A percentile compares a stretch with the other conserved stretches of the same genome.
phyloP scores from a whole-genome alignment of 306 rosid genomes.

The Delonix regia region DNA sequence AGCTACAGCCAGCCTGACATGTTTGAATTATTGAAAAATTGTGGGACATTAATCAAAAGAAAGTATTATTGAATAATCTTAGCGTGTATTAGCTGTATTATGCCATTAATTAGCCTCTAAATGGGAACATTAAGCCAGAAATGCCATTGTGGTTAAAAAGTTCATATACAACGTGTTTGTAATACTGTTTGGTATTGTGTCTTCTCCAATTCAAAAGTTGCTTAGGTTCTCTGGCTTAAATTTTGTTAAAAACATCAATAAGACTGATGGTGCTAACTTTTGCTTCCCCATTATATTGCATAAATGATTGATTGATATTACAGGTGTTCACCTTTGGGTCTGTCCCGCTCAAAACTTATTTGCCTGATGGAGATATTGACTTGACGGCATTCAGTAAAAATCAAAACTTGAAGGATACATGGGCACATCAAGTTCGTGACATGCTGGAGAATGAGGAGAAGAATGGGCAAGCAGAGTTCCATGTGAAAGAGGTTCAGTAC shows the following conservation, averaged over 20 bases:
- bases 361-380: conserved; percentile 95
- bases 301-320: neutral
- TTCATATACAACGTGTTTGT: neutral
- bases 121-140: neutral
- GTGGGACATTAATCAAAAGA: neutral
- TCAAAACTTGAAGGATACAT: conserved; percentile 69
- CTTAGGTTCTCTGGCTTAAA: neutral
- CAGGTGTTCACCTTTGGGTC: conserved; percentile 92
- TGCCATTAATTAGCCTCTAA: neutral
- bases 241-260: neutral
- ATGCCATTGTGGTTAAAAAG: neutral
- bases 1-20: neutral
- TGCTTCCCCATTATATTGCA: neutral
- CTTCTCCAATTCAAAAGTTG: neutral
- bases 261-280: neutral
- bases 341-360: conserved; percentile 87
- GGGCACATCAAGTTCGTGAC: conserved; percentile 88
- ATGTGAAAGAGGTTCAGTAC: conserved; percentile 84
- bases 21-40: neutral
- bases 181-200: neutral
- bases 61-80: neutral
- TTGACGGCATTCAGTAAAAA: conserved; percentile 72
- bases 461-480: conserved; percentile 78
- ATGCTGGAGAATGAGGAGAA: conserved; percentile 78
- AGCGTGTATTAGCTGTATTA: neutral